Evolutionary conservation across 345 rosid species (phyloP), one percentile per base, ranked within the genome.

Genomic region (Odontarrhena argentea): DNA sequence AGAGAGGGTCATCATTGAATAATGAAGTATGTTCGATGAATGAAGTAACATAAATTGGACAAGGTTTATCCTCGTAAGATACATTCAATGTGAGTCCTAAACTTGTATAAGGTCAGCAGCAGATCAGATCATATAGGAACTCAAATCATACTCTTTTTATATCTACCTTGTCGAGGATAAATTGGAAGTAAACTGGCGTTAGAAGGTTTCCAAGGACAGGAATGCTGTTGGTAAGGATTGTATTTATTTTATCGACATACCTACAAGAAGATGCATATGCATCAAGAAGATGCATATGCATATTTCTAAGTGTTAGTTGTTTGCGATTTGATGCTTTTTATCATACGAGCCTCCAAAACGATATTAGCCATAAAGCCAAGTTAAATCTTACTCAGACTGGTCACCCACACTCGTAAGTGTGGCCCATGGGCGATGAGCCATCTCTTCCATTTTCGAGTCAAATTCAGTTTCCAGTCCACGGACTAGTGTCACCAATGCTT

Each of bases 321-420:
- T 51, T 28, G 7, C 22, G 2, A 30, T 0, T 9, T 73, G 64
- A 15, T 11, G 7, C 12, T 67, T 32, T 24, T 43, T 59, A 32
- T 48, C 53, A 45, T 67, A 30, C 53, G 43, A 12, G 50, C 51
- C 45, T 60, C 1, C 22, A 67, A 59, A 18, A 30, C 8, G 10
- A 12, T 36, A 60, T 6, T 47, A 60, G 64, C 38, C n/a, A 47
- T 60, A 18, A 68, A n/a, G 30, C 36, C 55, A 24, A 48, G n/a
- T 43, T 61, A 68, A 49, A 42, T 57, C 66, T 83, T 78, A 94
- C 99, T 75, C 87, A 54, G 97, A 94, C 69, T 94, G 99, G 78
- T 94, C 97, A 44, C 97, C 99, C 42, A 94, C 99, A 76, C 97
- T 87, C 77, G 91, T 96, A 74, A 94, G 97, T 71, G 89, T 84